These are phyloP conservation scores for Arctostaphylos glauca DNA, from an alignment of 148 eudicot genomes.

Conservation along the genomic window DNA sequence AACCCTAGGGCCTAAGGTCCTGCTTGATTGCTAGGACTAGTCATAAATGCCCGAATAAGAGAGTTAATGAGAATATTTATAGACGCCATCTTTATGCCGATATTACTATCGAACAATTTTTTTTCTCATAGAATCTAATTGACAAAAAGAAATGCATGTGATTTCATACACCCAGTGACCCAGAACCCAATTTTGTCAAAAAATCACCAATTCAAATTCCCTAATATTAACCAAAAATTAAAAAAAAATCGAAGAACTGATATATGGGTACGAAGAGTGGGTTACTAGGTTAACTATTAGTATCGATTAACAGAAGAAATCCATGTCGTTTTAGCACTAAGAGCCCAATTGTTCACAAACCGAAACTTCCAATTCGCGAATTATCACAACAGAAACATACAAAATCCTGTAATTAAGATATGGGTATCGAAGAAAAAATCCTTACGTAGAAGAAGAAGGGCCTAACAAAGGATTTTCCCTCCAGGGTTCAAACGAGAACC, in stretches of 20 bases:
- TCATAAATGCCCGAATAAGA: neutral
- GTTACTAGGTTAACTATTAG: too few species aligned
- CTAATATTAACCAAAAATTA: neutral
- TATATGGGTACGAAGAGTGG: neutral
- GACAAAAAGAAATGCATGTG: neutral
- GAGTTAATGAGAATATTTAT: too few species aligned
- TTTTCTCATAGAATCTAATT: neutral
- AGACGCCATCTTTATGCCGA: too few species aligned
- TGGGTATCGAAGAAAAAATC: conserved; percentile 4
- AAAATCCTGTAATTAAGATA: neutral
- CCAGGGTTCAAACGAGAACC: conserved; percentile 67
- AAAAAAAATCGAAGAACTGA: neutral
- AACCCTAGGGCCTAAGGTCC: neutral
- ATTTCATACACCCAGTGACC: neutral
- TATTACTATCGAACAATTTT: too few species aligned
- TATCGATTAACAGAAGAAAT: neutral
- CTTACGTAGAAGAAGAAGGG: conserved; percentile 54
- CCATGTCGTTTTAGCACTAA: neutral
- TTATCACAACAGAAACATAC: neutral
- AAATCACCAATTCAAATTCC: too few species aligned
- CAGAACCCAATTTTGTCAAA: neutral
- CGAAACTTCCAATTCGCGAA: neutral
- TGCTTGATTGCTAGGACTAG: neutral
- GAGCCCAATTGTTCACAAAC: neutral
- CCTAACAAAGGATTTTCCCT: conserved; percentile 64